Percentiles rank a stretch among this genome's conserved stretches.
Conservation (phyloP, 768 basidiomycete species). For the Trametes sanguinea region DNA sequence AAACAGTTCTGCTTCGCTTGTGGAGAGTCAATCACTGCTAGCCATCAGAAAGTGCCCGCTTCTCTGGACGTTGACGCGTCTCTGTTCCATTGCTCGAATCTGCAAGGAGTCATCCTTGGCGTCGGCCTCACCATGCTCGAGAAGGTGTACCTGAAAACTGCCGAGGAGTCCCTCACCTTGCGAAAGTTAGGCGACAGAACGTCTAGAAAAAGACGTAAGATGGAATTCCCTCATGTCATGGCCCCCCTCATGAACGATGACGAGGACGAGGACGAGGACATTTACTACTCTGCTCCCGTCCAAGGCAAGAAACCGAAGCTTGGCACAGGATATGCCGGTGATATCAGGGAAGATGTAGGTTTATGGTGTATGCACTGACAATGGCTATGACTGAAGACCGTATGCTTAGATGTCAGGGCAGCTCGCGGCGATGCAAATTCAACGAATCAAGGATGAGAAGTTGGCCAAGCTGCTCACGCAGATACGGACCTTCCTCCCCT, state of each 20-base stretch:
- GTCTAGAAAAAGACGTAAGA: slow-evolving; percentile 46
- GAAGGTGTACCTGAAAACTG: slow-evolving; percentile 62
- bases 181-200: slow-evolving; percentile 26
- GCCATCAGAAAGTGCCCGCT: slow-evolving; percentile 24
- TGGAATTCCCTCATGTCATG: slow-evolving; percentile 31
- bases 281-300: slow-evolving; percentile 43
- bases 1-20: slow-evolving; percentile 48
- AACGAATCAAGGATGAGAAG: slow-evolving; percentile 71
- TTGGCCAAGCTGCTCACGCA: slow-evolving; percentile 66
- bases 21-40: slow-evolving; percentile 41
- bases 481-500: slow-evolving; percentile 85
- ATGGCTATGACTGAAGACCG: not conserved
- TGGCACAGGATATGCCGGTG: slow-evolving; percentile 88
- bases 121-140: slow-evolving; percentile 88
- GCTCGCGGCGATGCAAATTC: slow-evolving; percentile 71
- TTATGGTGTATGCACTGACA: not conserved
- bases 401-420: slow-evolving; percentile 56
- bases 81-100: slow-evolving; percentile 85
- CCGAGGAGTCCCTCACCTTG: slow-evolving; percentile 37
- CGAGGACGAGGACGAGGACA: slow-evolving; percentile 56
- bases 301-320: slow-evolving; percentile 69
- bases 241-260: slow-evolving; percentile 36
- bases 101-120: slow-evolving; percentile 91
- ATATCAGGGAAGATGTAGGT: slow-evolving; percentile 82
- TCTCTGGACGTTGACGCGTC: slow-evolving; percentile 50